These are phyloP conservation scores for Sphaerulina populicola DNA, from an alignment of 2,329 filamentous ascomycete species.

Conservation along the genomic window DNA sequence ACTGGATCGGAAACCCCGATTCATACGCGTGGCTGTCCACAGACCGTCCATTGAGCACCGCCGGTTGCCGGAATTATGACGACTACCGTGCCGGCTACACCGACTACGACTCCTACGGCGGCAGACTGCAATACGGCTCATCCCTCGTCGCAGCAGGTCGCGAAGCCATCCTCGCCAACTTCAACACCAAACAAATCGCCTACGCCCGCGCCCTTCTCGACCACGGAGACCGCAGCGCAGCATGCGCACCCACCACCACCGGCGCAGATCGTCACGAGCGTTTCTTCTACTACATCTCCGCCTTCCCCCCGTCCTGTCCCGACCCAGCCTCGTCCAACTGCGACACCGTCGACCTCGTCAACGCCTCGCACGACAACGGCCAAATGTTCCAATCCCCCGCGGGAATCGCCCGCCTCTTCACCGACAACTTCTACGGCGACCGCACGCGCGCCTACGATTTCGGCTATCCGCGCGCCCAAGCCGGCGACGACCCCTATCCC, in stretches of 20 bases:
- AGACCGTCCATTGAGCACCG: constrained; percentile 26
- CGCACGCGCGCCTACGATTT: constrained; percentile 27
- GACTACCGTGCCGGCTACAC: constrained; percentile 30
- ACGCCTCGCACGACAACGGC: constrained; percentile 29
- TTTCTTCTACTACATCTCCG: constrained; percentile 33
- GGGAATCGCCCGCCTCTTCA: constrained; percentile 30
- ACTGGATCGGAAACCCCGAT: constrained; percentile 33
- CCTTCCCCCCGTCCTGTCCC: constrained; percentile 27
- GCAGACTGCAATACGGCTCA: constrained; percentile 22
- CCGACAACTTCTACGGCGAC: constrained; percentile 32
- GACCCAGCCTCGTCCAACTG: constrained; percentile 22
- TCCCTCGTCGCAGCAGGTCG: constrained; percentile 25
- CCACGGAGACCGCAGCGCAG: constrained; percentile 29
- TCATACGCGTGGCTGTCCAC: constrained; percentile 30
- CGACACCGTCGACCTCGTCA: constrained; percentile 30
- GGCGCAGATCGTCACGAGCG: constrained; percentile 33
- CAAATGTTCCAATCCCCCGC: constrained; percentile 30
- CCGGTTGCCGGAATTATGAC: constrained; percentile 29
- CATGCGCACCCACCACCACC: constrained; percentile 28
- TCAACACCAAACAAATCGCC: constrained; percentile 29
- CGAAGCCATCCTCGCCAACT: constrained; percentile 27
- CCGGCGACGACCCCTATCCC: constrained; percentile 20
- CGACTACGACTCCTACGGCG: constrained; percentile 25
- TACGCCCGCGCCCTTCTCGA: constrained; percentile 31
- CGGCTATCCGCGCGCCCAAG: constrained; percentile 29